Percentiles rank a stretch among this genome's conserved stretches.
Conservation (phyloP, 148 eudicot genomes). For the Fagopyrum tataricum region DNA sequence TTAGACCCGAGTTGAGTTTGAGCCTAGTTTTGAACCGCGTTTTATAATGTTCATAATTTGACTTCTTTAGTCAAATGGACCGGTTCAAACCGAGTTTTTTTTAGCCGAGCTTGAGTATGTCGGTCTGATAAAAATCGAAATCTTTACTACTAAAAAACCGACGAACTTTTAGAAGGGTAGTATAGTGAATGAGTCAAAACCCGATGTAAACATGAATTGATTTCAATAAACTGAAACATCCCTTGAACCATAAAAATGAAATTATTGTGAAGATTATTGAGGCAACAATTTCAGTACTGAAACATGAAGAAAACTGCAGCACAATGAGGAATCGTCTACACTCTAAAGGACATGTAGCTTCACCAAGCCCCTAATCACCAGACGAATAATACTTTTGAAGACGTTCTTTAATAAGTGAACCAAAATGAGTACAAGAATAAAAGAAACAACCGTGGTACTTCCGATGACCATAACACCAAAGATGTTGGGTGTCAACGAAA, state of each 20-base stretch:
- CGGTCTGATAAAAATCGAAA: too few relatives aligned
- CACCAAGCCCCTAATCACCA: not conserved
- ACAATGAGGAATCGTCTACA: not conserved
- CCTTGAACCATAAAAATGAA: not conserved
- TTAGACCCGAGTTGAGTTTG: too few relatives aligned
- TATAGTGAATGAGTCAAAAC: too few relatives aligned
- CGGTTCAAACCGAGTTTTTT: too few relatives aligned
- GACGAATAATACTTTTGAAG: not conserved
- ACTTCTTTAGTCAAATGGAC: too few relatives aligned
- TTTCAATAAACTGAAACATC: not conserved
- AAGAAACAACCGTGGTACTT: not conserved
- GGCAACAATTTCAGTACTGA: not conserved
- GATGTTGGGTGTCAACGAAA: slow-evolving; percentile 1
- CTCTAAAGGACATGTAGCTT: not conserved
- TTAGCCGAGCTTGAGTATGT: too few relatives aligned
- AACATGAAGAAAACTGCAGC: not conserved
- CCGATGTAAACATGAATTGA: not conserved
- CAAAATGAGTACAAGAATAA: not conserved
- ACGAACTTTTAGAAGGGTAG: too few relatives aligned
- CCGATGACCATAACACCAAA: not conserved
- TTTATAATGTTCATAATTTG: too few relatives aligned
- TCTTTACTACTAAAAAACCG: too few relatives aligned
- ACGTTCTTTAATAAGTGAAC: not conserved
- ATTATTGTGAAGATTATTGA: not conserved
- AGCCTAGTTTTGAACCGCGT: too few relatives aligned